Conservation (phyloP, 768 basidiomycete genomes). For the Suillus tomentosus region DNA sequence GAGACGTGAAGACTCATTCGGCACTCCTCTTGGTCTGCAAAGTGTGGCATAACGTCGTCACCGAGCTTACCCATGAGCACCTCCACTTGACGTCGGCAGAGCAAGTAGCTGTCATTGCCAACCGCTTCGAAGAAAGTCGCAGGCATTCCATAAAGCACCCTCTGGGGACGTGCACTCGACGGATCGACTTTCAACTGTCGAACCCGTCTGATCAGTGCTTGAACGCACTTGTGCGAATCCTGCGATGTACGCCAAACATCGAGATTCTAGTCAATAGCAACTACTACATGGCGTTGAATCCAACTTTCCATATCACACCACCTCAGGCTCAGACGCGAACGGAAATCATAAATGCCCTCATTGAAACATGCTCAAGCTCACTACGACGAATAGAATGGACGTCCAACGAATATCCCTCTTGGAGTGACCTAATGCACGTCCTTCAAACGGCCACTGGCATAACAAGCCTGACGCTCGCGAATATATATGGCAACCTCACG, state of each 20-base stretch:
- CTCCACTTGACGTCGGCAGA: conserved; percentile 38
- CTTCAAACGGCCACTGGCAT: conserved; percentile 37
- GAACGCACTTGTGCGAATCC: conserved; percentile 35
- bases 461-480: conserved; percentile 42
- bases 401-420: conserved; percentile 44
- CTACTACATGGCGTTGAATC: conserved; percentile 27
- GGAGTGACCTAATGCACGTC: conserved; percentile 40
- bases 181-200: conserved; percentile 44
- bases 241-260: conserved; percentile 45
- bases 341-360: conserved; percentile 37
- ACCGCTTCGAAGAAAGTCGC: conserved; percentile 36
- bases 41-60: conserved; percentile 38
- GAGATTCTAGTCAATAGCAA: conserved; percentile 46
- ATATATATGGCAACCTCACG: conserved; percentile 38
- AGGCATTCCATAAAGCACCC: conserved; percentile 22
- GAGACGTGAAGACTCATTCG: conserved; percentile 30
- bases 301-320: conserved; percentile 22
- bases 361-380: conserved; percentile 33
- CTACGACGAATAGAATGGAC: conserved; percentile 49
- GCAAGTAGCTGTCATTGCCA: conserved; percentile 37
- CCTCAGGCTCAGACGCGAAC: conserved; percentile 30
- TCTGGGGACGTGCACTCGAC: conserved; percentile 41
- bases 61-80: conserved; percentile 43
- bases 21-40: conserved; percentile 40
- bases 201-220: conserved; percentile 28